Evolutionary conservation across 179 eudicot genomes (phyloP), one percentile per base, ranked within the genome.

Genomic region (Spinacia oleracea): DNA sequence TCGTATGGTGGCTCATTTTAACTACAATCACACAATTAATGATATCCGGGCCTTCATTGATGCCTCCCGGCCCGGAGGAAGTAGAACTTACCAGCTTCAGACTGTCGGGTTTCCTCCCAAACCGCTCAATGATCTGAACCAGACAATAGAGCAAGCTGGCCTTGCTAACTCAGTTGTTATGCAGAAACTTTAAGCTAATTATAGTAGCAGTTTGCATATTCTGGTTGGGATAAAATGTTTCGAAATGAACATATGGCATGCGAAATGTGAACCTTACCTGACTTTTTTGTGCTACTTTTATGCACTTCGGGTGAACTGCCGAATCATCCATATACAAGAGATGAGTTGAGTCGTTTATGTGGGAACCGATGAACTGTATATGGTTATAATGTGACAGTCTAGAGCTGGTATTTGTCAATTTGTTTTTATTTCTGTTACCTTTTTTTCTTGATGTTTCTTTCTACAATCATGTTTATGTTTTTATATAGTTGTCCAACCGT

Each of bases 21-120:
- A 89, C 78, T 29, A 70, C 78, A 87, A 87, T 75, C 91, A 89
- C 79, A 89, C 91, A 1, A 58, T 89, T 20, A 82, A 75, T n/a
- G 86, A 89, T 73, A 87, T 89, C 55, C 91, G 86, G 16, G 78
- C 82, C 75, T 89, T 87, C 86, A 87, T 89, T 31, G 87, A 89
- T 72, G 79, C 90, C 32, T 89, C 92, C 8, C 80, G 90, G 78
- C 90, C 92, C 5, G 87, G 77, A 9, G 86, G 79, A 65, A 77
- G 78, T 58, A 58, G 83, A 70, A 63, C 69, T 27, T 89, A 86
- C 82, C 88, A 86, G 82, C 85, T 87, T 79, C 92, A 86, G 78
- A 83, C 85, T 6, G 88, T 88, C 3, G 90, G 87, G 50, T 87
- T 86, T 74, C 92, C 92, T 76, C 89, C 90, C 46, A 84, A 85